Conservation (phyloP, 106 monocot genomes). For the Agapanthus africanus region DNA sequence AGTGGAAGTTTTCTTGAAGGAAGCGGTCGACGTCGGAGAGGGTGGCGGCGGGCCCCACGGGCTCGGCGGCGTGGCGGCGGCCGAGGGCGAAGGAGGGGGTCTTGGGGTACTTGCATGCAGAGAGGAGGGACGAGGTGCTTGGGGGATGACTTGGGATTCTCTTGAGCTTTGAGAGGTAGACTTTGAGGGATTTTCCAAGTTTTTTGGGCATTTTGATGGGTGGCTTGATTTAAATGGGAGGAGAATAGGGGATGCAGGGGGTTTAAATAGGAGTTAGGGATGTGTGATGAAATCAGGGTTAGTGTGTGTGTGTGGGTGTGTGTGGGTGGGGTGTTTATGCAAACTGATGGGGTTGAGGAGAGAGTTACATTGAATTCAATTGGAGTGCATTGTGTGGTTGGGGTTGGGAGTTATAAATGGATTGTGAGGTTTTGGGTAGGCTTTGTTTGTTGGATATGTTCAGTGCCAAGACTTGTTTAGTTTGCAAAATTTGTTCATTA, state of each 20-base stretch:
- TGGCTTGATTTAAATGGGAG: neutral
- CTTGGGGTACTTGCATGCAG: slow-evolving; percentile 77
- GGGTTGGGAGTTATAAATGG: too few species aligned
- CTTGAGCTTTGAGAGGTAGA: slow-evolving; percentile 55
- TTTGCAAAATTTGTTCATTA: too few species aligned
- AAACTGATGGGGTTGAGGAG: neutral
- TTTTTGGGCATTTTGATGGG: slow-evolving; percentile 18
- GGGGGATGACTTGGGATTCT: slow-evolving; percentile 14
- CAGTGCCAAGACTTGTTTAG: too few species aligned
- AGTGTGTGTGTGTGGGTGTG: too few species aligned
- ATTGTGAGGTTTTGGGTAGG: too few species aligned
- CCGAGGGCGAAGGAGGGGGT: slow-evolving; percentile 51
- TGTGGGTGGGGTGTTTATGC: too few species aligned
- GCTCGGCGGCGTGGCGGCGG: neutral
- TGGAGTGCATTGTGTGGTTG: too few species aligned
- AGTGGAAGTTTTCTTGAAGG: slow-evolving; percentile 74
- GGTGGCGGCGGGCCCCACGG: slow-evolving; percentile 33
- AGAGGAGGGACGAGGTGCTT: slow-evolving; percentile 35
- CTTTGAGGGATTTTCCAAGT: slow-evolving; percentile 35
- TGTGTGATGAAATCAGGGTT: too few species aligned
- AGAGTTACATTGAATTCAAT: neutral
- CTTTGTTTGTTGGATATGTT: too few species aligned
- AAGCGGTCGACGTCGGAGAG: slow-evolving; percentile 78
- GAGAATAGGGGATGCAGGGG: too few species aligned
- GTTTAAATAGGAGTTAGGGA: too few species aligned